These are phyloP conservation scores for Microcera coccophila DNA, from an alignment of 2,329 filamentous ascomycete species.

Conservation along the genomic window DNA sequence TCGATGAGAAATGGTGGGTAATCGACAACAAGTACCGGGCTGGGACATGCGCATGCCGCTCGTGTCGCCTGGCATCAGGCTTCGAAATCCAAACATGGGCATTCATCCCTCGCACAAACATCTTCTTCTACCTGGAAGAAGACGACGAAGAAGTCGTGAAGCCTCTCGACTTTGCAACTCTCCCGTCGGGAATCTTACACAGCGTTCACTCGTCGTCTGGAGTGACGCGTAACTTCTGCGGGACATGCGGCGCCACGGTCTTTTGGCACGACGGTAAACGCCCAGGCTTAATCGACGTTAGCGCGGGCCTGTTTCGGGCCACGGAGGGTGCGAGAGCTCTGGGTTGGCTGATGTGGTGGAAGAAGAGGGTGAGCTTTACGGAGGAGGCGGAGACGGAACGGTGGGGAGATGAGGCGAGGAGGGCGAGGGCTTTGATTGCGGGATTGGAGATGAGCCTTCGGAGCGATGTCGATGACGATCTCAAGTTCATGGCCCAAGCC, in stretches of 20 bases:
- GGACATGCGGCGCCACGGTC: slow-evolving; percentile 57
- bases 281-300: slow-evolving; percentile 59
- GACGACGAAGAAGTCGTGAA: slow-evolving; percentile 1
- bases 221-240: slow-evolving; percentile 59
- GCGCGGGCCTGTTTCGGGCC: slow-evolving; percentile 53
- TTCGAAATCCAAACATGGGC: slow-evolving; percentile 64
- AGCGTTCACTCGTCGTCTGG: slow-evolving; percentile 52
- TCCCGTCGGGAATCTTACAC: slow-evolving; percentile 43
- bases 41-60: slow-evolving; percentile 57
- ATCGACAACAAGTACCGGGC: slow-evolving; percentile 51
- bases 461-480: too few species aligned
- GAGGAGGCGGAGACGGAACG: slow-evolving; percentile 40
- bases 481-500: too few species aligned
- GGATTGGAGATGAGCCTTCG: not conserved
- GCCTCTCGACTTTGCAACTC: slow-evolving; percentile 34
- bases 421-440: not conserved
- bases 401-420: not conserved
- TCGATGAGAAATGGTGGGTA: slow-evolving; percentile 59
- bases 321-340: slow-evolving; percentile 52
- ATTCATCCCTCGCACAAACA: slow-evolving; percentile 59
- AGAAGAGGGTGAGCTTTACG: slow-evolving; percentile 53
- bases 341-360: slow-evolving; percentile 61
- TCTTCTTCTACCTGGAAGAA: slow-evolving; percentile 39
- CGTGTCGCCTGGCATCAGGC: slow-evolving; percentile 58
- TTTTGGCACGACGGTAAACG: slow-evolving; percentile 58